Evolutionary conservation across 441 rosid species (phyloP).

Genomic region (Daphne laureola): DNA sequence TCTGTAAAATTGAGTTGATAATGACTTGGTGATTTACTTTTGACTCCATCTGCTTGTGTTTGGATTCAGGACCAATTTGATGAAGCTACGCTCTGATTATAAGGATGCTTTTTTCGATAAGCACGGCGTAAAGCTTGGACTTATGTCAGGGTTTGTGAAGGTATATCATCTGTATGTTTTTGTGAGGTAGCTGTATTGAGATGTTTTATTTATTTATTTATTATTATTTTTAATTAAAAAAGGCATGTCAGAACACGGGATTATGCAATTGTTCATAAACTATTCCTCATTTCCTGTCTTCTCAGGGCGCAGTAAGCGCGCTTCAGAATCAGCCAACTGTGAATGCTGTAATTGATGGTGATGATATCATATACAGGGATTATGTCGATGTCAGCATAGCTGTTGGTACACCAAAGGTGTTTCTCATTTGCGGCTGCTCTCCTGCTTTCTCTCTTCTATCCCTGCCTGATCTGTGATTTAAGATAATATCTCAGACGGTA

Average conservation of each 20-base stretch:
- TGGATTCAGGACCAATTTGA: conserved; percentile 39
- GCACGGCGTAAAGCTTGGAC: conserved; percentile 52
- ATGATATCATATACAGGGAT: conserved; percentile 51
- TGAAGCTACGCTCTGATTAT: conserved; percentile 51
- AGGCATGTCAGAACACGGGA: not conserved
- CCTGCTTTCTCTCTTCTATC: not conserved
- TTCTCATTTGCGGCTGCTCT: no score
- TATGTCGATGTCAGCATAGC: conserved; percentile 51
- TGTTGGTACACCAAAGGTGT: conserved; percentile 55
- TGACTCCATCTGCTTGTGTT: conserved; percentile 3
- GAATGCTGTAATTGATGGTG: conserved; percentile 54
- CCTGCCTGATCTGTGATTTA: not conserved
- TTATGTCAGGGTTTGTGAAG: conserved; percentile 51
- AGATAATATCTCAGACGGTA: conserved; percentile 2
- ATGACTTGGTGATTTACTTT: conserved; percentile 5
- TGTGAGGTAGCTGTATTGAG: not conserved
- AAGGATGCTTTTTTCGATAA: conserved; percentile 47
- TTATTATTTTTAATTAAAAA: no score
- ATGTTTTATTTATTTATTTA: no score
- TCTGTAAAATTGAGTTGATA: not conserved
- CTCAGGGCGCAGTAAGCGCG: conserved; percentile 48
- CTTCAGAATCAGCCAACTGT: conserved; percentile 49
- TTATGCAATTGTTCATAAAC: not conserved
- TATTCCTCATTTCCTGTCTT: conserved; percentile 8
- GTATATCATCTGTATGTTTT: conserved; percentile 13